Evolutionary conservation across 495 filamentous ascomycete species (phyloP), one percentile per base, ranked within the genome.

Genomic region (Xylaria castorea): DNA sequence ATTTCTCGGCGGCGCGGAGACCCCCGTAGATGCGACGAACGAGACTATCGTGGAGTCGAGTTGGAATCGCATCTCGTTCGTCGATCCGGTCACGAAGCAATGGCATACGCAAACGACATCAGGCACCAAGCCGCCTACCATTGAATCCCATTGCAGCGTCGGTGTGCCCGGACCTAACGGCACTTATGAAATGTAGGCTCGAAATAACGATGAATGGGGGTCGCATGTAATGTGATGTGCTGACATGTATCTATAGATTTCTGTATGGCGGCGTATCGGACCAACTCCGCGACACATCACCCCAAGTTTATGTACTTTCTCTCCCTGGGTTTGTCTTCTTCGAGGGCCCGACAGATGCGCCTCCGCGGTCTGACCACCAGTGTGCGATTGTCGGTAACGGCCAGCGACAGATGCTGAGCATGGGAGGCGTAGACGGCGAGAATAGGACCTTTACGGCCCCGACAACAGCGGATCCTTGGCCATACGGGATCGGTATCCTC

Each of bases 321-420:
- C 70, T 87, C 2, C 85, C 85, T 0, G 84, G 83, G n/a, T 87
- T 86, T 57, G 73, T 79, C 44, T 86, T 85, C 79, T 79, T 82
- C 30, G 75, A 76, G 44, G 76, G 78, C 5, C 63, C 78, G 5
- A 38, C 63, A 5, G 58, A 73, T 0, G 79, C 73, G 0, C 78
- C 79, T 5, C 61, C 66, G 27, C 78, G 82, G 0, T 75, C 74
- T 5, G 73, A 77, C 14, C 76, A 80, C 32, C 73, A 71, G 5
- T 85, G 83, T 53, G 78, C 78, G 25, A 32, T 78, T 1, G 75
- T 81, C 7, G 82, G 83, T 8, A 78, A 78, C 6, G 82, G 83
- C 1, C 79, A 80, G 40, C 78, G 83, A 32, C 83, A 85, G 71
- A 78, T 85, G 71, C 50, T 85, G 8, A 80, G 75, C 73, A 74